Base-by-base conservation (phyloP, 371 early-diverging fungal species). In the Mortierella sp. region DNA sequence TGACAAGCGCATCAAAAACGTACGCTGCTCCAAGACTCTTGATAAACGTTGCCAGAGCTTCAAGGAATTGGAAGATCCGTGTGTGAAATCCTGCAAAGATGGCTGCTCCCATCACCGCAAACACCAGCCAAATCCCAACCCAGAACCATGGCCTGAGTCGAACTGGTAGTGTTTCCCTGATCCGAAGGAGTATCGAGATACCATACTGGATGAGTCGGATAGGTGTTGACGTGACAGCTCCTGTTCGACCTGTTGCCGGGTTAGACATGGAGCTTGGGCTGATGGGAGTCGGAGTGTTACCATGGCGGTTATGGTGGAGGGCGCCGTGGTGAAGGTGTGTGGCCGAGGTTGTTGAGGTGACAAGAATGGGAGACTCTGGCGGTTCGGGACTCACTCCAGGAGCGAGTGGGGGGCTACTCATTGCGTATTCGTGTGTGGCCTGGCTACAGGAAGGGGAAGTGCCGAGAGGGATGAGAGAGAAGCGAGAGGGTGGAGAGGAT, bases 11-110 rank as follows among this genome's bases (percentile, higher is more conserved):
- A 39, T 13, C 39, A 52, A 16, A 59, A 43, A 54, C 27, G 40
- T 73, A 73, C 73, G 67, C 73, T 47, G 41, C 46, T 34, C 73
- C 73, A 29, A 73, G 60, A 5, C 56, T 27, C 51, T 73, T 73
- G 67, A 73, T 67, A 24, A 55, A 34, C 8, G 55, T 54, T 0
- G 73, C 73, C 39, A 63, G 54, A 29, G 44, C 21, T 14, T 73
- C 73, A 6, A 73, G 56, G 3, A 73, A 4, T 14, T 62, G 54
- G 59, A 73, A 73, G 63, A 73, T 62, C 29, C 24, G 21, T 4
- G 67, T 63, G 40, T 67, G 67, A 31, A 67, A 67, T 3, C 73
- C 73, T 14, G 43, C 67, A 55, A 63, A 67, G 47, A 67, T 19
- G 3, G 45, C 73, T 3, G 63, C 4, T 8, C 58, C 54, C 24